Evolutionary conservation across 139 green algal genomes (phyloP).

Genomic region (Tetradesmus lagerheimii): DNA sequence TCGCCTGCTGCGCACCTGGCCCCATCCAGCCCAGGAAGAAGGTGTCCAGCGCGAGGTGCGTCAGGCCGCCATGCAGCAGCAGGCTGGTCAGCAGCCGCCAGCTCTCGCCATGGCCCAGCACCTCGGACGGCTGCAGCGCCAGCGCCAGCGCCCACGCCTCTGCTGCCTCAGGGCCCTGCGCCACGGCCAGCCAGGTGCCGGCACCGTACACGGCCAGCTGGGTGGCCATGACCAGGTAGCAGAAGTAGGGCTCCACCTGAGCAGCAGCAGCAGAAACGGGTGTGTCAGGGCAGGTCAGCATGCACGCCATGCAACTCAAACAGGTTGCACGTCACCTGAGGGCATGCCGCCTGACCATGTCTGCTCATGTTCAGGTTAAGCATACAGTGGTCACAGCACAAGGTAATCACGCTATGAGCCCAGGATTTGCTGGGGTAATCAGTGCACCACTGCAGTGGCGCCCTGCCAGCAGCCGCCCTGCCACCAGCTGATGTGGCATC

Average conservation of each 20-base stretch:
- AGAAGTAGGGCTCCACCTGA: constrained; percentile 46
- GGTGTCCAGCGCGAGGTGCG: constrained; percentile 35
- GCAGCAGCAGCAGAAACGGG: background rate
- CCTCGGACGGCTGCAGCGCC: constrained; percentile 24
- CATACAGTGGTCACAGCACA: background rate
- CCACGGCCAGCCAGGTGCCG: constrained; percentile 44
- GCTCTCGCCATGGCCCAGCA: constrained; percentile 1
- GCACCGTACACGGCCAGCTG: constrained; percentile 45
- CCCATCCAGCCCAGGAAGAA: constrained; percentile 25
- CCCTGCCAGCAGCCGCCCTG: background rate
- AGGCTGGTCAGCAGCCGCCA: constrained; percentile 43
- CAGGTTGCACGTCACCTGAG: no score
- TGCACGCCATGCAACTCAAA: no score
- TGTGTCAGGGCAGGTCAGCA: background rate
- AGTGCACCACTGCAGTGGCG: background rate
- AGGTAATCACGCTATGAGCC: no score
- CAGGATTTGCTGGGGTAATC: background rate
- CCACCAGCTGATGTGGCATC: background rate
- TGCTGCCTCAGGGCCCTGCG: constrained; percentile 21
- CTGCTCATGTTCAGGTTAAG: no score
- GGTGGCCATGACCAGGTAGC: constrained; percentile 33
- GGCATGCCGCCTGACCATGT: no score
- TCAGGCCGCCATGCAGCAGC: constrained; percentile 44
- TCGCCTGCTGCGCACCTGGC: background rate
- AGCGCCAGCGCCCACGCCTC: constrained; percentile 20